These are phyloP conservation scores for Penicillium antarcticum DNA, from an alignment of 495 filamentous ascomycete genomes.

Conservation along the genomic window DNA sequence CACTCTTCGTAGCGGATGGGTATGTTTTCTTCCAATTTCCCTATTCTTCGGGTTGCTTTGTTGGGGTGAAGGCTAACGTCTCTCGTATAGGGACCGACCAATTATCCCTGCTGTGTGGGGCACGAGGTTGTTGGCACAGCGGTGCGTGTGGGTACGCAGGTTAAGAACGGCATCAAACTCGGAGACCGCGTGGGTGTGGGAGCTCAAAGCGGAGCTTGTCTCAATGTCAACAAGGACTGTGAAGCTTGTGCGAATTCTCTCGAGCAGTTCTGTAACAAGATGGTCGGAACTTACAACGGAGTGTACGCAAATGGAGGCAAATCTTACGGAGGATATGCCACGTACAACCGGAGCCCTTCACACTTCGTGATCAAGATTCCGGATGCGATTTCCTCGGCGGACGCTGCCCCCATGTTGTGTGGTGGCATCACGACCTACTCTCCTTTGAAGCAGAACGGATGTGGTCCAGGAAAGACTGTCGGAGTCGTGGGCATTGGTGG, in stretches of 20 bases:
- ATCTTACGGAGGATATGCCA: constrained; percentile 65
- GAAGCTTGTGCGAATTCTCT: constrained; percentile 59
- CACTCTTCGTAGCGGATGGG: constrained; percentile 72
- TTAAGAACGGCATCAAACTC: constrained; percentile 58
- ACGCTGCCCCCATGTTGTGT: constrained; percentile 85
- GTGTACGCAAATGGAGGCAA: constrained; percentile 54
- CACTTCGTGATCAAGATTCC: constrained; percentile 83
- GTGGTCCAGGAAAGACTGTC: constrained; percentile 77
- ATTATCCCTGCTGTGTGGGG: constrained; percentile 74
- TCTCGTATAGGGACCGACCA: constrained; percentile 40
- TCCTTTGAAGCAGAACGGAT: constrained; percentile 68
- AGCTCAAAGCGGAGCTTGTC: constrained; percentile 74
- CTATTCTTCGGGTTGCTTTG: too few species aligned
- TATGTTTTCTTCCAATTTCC: too few species aligned
- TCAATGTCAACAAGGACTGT: constrained; percentile 55
- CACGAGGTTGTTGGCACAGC: constrained; percentile 82
- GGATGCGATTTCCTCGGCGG: constrained; percentile 49
- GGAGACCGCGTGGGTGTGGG: constrained; percentile 89
- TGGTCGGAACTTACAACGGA: constrained; percentile 48
- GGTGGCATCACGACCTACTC: constrained; percentile 76
- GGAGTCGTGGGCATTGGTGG: constrained; percentile 84
- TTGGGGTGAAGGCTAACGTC: neutral
- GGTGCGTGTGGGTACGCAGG: constrained; percentile 69
- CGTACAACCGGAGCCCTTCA: constrained; percentile 67
- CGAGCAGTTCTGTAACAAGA: constrained; percentile 64